These are phyloP conservation scores for Emmonsia crescens DNA, from an alignment of 2,329 filamentous ascomycete species.

Conservation along the genomic window DNA sequence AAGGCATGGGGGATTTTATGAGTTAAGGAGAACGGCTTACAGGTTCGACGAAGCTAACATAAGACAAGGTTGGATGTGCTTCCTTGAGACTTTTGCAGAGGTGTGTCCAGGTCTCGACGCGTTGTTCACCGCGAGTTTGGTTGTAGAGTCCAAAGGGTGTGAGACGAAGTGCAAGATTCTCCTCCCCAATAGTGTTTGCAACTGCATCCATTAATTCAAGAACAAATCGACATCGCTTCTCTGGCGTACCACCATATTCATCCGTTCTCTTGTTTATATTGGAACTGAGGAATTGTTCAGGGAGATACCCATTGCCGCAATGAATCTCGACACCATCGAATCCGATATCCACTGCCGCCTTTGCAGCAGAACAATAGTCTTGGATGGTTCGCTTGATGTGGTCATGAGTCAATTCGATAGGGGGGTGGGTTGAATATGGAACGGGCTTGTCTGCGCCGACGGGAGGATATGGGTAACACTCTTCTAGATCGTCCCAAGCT, in stretches of 20 bases:
- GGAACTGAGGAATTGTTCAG: conserved; percentile 43
- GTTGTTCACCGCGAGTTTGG: conserved; percentile 40
- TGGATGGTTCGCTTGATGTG: conserved; percentile 36
- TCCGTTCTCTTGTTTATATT: conserved; percentile 42
- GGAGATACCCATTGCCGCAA: conserved; percentile 40
- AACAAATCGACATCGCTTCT: conserved; percentile 46
- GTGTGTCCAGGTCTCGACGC: conserved; percentile 43
- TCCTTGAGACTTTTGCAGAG: conserved; percentile 41
- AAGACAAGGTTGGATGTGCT: conserved; percentile 35
- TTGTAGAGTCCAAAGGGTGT: conserved; percentile 44
- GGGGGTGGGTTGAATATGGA: conserved; percentile 35
- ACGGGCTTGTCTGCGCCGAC: conserved; percentile 25
- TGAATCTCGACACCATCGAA: conserved; percentile 46
- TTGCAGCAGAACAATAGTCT: conserved; percentile 37
- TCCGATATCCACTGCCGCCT: conserved; percentile 44
- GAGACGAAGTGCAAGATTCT: conserved; percentile 38
- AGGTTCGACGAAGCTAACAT: conserved; percentile 48
- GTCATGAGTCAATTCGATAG: conserved; percentile 34
- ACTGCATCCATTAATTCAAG: conserved; percentile 44
- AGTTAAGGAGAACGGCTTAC: conserved; percentile 11
- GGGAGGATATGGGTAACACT: conserved; percentile 32
- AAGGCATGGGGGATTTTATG: too few species aligned
- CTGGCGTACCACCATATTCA: conserved; percentile 40
- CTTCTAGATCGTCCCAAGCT: conserved; percentile 36
- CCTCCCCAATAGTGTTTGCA: conserved; percentile 34